Evolutionary conservation across 2,329 filamentous ascomycete genomes (phyloP), one percentile per base, ranked within the genome.

Genomic region (Scorias spongiosa): DNA sequence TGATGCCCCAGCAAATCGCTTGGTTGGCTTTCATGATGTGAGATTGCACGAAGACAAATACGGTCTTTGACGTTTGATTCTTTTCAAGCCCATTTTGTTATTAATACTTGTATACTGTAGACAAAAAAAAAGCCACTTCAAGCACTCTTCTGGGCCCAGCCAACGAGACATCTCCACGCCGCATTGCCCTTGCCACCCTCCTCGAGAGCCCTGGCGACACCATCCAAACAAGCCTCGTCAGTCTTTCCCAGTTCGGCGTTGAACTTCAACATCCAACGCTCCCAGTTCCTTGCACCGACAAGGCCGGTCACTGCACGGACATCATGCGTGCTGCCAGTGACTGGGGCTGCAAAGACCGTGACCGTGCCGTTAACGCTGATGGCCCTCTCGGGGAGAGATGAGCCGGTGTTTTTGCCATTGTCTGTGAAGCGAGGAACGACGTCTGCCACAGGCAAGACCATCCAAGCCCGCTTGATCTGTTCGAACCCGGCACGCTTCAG

Each of bases 241-340:
- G 70, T 68, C 58, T 85, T 80, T 20, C 84, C 82, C 57, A 85
- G 91, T 68, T 95, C 88, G 66, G 81, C 75, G 66, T 91, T 84
- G 55, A 89, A 74, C 57, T 86, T 84, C 52, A 95, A 67, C 62
- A 96, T 75, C 91, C 91, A 98, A 61, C 85, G 83, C 72, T 98
- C 91, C 89, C 88, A 98, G 60, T 80, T 80, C 80, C 87, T 91
- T 20, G 82, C 80, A 4, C 86, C 91, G 1, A 89, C 77, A 36
- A 96, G 66, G 15, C 88, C 88, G 10, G 84, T 82, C 51, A 94
- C 70, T 36, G 59, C 59, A 15, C 56, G 54, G n/a, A 61, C 59
- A 39, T 59, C 58, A 18, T 49, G 48, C 8, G 59, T 62, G 41
- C 54, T 59, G 29, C 61, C 61, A 15, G 57, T 59, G 38, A 60